Base-by-base conservation (phyloP, 805 yeast genomes). In the Candida coleopterorum region DNA sequence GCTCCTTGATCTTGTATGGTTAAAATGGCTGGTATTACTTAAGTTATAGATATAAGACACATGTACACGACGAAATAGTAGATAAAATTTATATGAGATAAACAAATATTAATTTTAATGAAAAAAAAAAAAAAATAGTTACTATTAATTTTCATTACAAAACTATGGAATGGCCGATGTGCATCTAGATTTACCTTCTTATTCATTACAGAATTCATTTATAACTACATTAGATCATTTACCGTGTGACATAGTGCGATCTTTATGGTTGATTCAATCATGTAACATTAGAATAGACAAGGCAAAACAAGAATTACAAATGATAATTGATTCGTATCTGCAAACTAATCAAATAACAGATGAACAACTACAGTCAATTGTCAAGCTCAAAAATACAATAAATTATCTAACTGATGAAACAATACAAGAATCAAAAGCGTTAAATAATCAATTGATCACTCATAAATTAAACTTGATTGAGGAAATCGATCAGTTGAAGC, bases 141-240 rank as follows among this genome's bases (percentile, higher is more conserved):
- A n/a, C n/a, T n/a, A n/a, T n/a, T n/a, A n/a, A n/a, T n/a, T n/a
- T n/a, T n/a, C n/a, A n/a, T n/a, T n/a, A n/a, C n/a, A n/a, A n/a
- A n/a, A n/a, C n/a, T n/a, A n/a, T n/a, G n/a, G n/a, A 25, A 25
- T 25, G 28, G 9, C 28, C 6, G 28, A 25, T 10, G n/a, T 25
- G 14, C 8, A 25, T 7, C 22, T 10, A n/a, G n/a, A n/a, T n/a
- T n/a, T n/a, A 18, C 37, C 37, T 4, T 36, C 59, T 6, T 42
- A 55, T 31, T 56, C 63, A 9, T 47, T 62, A 17, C 53, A 55
- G 38, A 64, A 58, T 43, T 53, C 70, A 18, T 67, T 62, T 44
- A 58, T 67, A 22, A 56, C 70, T 16, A 64, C 70, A 4, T 52
- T 66, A 8, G 73, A 67, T 40, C 73, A 67, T 41, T 49, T 67